Evolutionary conservation across 345 rosid species (phyloP).

Genomic region (Zanthoxylum bungeanum): DNA sequence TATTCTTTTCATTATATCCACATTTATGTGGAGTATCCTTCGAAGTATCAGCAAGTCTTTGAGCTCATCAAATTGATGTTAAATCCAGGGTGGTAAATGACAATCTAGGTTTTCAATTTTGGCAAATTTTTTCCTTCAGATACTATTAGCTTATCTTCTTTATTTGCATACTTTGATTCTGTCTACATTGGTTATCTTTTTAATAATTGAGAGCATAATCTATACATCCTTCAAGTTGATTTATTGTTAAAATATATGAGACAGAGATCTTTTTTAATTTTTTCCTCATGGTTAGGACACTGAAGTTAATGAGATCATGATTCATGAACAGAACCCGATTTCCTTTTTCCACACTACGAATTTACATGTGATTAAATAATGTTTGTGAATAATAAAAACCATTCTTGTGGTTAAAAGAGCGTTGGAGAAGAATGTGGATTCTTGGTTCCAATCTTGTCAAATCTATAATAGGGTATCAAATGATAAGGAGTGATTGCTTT

Average conservation of each 20-base stretch:
- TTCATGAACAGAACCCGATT: not conserved
- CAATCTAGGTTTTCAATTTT: not conserved
- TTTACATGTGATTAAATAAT: not conserved
- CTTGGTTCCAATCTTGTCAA: not conserved
- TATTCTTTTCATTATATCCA: slow-evolving; percentile 61
- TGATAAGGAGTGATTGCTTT: not conserved
- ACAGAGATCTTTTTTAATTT: not conserved
- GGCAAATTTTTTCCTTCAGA: not conserved
- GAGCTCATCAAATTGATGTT: slow-evolving; percentile 32
- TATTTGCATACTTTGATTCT: slow-evolving; percentile 8
- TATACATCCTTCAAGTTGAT: not conserved
- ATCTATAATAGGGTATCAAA: not conserved
- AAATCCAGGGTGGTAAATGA: not conserved
- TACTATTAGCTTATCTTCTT: not conserved
- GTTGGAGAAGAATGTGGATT: not conserved
- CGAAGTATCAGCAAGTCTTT: slow-evolving; percentile 56
- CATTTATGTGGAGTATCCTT: slow-evolving; percentile 83
- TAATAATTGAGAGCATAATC: not conserved
- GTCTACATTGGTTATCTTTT: not conserved
- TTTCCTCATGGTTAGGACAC: not conserved
- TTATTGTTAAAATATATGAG: not conserved
- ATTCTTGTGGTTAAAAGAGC: not conserved
- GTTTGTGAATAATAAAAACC: not conserved
- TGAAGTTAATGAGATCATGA: not conserved
- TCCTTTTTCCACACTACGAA: not conserved